A percentile compares a stretch with the other conserved stretches of the same genome.
phyloP scores from a whole-genome alignment of 768 basidiomycete genomes.

The Melanogaster broomeanus region DNA sequence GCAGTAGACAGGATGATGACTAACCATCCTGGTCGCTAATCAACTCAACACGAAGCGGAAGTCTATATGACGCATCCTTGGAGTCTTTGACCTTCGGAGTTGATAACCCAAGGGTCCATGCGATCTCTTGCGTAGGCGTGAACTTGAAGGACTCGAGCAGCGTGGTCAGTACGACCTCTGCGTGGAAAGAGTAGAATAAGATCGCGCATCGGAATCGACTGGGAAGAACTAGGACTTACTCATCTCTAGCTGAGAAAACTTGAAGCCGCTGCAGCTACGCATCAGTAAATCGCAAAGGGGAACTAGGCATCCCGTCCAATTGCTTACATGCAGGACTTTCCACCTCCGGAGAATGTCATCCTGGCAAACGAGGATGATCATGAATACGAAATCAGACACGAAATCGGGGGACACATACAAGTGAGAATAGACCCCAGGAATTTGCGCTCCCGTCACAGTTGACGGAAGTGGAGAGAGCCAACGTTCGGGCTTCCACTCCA shows the following conservation, averaged over 20 bases:
- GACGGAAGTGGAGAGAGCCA: conserved; percentile 46
- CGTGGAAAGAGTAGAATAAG: background rate
- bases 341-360: conserved; percentile 51
- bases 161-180: conserved; percentile 4
- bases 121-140: conserved; percentile 8
- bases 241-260: conserved; percentile 52
- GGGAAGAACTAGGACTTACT: conserved; percentile 34
- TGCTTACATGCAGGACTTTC: conserved; percentile 48
- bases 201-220: background rate
- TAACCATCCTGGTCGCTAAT: background rate
- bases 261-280: conserved; percentile 33
- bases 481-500: conserved; percentile 54
- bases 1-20: too few relatives aligned
- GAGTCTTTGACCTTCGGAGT: conserved; percentile 6
- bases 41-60: conserved; percentile 4
- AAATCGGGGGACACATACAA: conserved; percentile 27
- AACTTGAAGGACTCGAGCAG: conserved; percentile 6
- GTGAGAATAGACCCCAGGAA: conserved; percentile 48
- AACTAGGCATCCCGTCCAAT: too few relatives aligned
- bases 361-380: conserved; percentile 24
- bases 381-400: background rate
- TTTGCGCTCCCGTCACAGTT: conserved; percentile 35
- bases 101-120: conserved; percentile 3
- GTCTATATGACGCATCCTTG: background rate
- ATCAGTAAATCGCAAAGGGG: too few relatives aligned